A percentile compares a stretch with the other conserved stretches of the same genome.
Evolutionary conservation across 2,329 filamentous ascomycete species (phyloP).

Genomic region (Emergomyces africanus): DNA sequence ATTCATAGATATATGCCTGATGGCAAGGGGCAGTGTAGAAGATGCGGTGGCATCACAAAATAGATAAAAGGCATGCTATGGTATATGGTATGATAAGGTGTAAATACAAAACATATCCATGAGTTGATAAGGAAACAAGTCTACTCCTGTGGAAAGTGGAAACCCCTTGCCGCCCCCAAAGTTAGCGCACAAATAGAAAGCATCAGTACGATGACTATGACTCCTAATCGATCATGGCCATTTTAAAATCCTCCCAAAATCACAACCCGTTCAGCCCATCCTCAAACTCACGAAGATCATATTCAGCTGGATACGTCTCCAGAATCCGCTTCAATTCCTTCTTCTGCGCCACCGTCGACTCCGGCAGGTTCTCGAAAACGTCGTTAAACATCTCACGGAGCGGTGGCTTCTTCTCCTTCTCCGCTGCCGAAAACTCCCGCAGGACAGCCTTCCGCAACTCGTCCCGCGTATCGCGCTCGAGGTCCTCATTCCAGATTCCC

Average conservation of each 20-base stretch:
- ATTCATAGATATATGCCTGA: not conserved
- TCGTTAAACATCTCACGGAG: slow-evolving; percentile 58
- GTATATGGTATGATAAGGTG: not conserved
- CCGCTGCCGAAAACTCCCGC: slow-evolving; percentile 65
- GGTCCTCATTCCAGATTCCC: slow-evolving; percentile 70
- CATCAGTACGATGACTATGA: not conserved
- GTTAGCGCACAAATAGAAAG: not conserved
- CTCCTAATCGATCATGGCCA: not conserved
- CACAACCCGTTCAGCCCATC: slow-evolving; percentile 55
- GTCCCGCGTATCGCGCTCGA: slow-evolving; percentile 61
- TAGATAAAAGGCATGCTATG: not conserved
- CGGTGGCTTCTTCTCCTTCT: slow-evolving; percentile 43
- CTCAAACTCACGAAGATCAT: slow-evolving; percentile 67
- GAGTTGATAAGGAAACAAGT: not conserved
- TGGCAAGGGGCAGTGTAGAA: not conserved
- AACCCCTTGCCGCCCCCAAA: no score
- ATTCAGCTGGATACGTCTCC: slow-evolving; percentile 81
- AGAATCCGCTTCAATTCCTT: slow-evolving; percentile 61
- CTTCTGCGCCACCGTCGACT: slow-evolving; percentile 66
- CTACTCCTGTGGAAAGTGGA: not conserved
- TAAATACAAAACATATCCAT: not conserved
- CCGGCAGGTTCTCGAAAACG: slow-evolving; percentile 77
- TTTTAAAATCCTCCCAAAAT: not conserved
- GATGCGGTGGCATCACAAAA: not conserved
- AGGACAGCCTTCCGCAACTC: slow-evolving; percentile 61